These are phyloP conservation scores for Kazachstania sp. DNA, from an alignment of 1,139 yeast species.

Conservation along the genomic window DNA sequence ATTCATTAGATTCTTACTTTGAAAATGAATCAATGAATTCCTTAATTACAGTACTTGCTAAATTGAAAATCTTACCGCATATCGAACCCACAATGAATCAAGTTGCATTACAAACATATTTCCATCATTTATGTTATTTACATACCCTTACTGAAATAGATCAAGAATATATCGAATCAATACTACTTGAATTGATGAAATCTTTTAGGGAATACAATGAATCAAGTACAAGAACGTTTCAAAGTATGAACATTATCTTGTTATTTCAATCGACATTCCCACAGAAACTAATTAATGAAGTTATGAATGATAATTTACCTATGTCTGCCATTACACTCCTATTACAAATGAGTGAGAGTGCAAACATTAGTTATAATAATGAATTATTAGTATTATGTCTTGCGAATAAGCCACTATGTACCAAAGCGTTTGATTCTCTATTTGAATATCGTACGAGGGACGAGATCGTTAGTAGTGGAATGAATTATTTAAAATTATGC, in stretches of 20 bases:
- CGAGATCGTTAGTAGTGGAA: neutral
- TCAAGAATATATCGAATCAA: neutral
- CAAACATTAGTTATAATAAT: conserved; percentile 2
- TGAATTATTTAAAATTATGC: neutral
- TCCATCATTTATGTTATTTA: neutral
- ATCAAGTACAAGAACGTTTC: neutral
- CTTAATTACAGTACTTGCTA: no score
- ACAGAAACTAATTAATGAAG: neutral
- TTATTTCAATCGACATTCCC: neutral
- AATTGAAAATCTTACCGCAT: no score
- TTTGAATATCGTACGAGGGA: neutral
- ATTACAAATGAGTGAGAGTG: neutral
- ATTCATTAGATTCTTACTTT: no score
- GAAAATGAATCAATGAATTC: no score
- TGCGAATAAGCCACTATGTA: conserved; percentile 2
- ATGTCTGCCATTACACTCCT: neutral
- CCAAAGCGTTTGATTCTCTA: neutral
- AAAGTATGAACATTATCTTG: neutral
- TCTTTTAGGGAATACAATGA: neutral
- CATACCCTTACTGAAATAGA: neutral
- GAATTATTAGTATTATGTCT: conserved; percentile 5
- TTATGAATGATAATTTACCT: neutral
- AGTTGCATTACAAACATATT: neutral
- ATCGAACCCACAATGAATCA: neutral
- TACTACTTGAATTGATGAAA: neutral